phyloP scores from a whole-genome alignment of 805 yeast species.

The Wickerhamiella vanderwaltii region DNA sequence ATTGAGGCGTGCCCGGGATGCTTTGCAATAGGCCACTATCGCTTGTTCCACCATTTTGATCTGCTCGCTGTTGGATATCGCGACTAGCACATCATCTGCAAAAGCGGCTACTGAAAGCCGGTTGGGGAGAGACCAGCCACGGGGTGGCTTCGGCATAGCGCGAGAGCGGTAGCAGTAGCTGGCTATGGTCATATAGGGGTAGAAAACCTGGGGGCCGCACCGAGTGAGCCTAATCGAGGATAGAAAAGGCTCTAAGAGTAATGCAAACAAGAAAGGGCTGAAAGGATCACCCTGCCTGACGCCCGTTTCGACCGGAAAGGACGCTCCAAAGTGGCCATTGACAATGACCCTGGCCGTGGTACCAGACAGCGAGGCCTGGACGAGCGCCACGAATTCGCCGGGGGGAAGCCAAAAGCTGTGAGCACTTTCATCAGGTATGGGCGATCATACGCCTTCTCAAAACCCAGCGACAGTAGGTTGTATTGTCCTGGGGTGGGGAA shows the following conservation, averaged over 20 bases:
- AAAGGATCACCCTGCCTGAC: slow-evolving; percentile 3
- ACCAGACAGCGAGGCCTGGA: neutral
- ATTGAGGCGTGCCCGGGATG: no score
- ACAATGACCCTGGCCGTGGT: neutral
- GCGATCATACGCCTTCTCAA: neutral
- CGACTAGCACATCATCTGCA: slow-evolving; percentile 4
- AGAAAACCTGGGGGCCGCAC: neutral
- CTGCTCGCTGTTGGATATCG: no score
- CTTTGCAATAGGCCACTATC: no score
- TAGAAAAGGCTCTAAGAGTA: neutral
- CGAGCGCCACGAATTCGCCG: neutral
- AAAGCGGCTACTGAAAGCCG: slow-evolving; percentile 1
- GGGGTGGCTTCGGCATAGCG: no score
- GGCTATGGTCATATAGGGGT: neutral
- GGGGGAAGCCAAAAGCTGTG: neutral
- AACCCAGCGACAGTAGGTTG: neutral
- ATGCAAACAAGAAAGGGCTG: neutral
- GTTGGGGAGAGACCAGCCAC: slow-evolving; percentile 1
- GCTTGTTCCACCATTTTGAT: no score
- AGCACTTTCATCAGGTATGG: neutral
- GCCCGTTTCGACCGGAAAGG: slow-evolving; percentile 1
- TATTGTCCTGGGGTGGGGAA: neutral
- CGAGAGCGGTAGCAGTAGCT: no score
- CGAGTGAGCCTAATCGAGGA: neutral
- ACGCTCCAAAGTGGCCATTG: neutral